Evolutionary conservation across 768 basidiomycete genomes (phyloP), one percentile per base, ranked within the genome.

Genomic region (Mycena latifolia): DNA sequence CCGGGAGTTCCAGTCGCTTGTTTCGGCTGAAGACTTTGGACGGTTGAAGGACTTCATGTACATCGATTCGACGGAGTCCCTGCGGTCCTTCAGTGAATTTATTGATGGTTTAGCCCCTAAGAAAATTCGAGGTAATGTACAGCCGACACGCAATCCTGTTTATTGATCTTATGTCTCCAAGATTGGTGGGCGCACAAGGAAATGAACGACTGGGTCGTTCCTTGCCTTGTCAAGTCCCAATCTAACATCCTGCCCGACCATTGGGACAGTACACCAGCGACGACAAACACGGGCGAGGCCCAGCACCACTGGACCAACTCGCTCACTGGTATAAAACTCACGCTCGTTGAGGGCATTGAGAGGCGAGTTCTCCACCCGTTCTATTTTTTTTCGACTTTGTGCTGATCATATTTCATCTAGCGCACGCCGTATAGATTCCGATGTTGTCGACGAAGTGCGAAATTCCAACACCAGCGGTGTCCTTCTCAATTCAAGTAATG

Each of bases 1-100:
- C 0, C 29, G 5, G 12, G 55, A 51, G 12, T 65, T 58, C 24
- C 12, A 11, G 22, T 25, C 37, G 6, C 55, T 63, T 6, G 25
- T 63, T 22, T 18, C 41, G 0, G 14, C 15, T 7, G 47, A 55
- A 0, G 39, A 53, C 8, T 53, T 29, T 28, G 2, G 18, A 2
- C 31, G 25, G 6, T n/a, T 64, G 12, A 55, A 33, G 14, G 55
- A 64, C 9, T 55, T 64, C 18, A 11, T 56, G 17, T 43, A 64
- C 25, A 56, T 57, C 29, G 63, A 64, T 25, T 64, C 63, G 15
- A 9, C 24, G 6, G 37, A 64, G 15, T 17, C 25, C 1, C 35
- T 64, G 35, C 15, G 10, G 10, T 37, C 37, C 10, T 61, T 35
- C 22, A 31, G 10, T 8, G 1, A 27, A 17, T 61, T 61, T 31